Evolutionary conservation across 2,329 filamentous ascomycete species (phyloP).

Genomic region (Xylariomycetidae sp.): DNA sequence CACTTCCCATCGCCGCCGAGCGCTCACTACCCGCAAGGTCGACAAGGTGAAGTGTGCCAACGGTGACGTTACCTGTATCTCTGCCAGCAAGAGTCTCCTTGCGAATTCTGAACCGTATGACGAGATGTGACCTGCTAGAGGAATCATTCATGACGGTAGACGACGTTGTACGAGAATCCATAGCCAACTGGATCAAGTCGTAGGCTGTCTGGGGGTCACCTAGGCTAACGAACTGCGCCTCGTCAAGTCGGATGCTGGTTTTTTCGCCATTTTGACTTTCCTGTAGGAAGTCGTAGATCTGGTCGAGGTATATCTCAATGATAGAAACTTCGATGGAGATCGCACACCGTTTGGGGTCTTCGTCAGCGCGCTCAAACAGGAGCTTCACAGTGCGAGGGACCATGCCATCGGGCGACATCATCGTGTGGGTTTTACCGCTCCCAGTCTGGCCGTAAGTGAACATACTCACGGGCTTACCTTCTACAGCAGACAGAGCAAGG

Average conservation of each 20-base stretch:
- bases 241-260: constrained; percentile 80
- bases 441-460: constrained; percentile 97
- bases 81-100: constrained; percentile 38
- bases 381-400: constrained; percentile 4
- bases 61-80: constrained; percentile 70
- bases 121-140: constrained; percentile 89
- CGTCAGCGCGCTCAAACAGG: constrained; percentile 75
- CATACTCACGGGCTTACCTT: constrained; percentile 94
- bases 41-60: constrained; percentile 90
- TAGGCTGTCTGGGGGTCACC: constrained; percentile 57
- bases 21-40: constrained; percentile 90
- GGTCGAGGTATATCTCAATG: constrained; percentile 97
- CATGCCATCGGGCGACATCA: constrained; percentile 86
- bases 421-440: constrained; percentile 90
- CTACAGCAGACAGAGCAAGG: constrained; percentile 82
- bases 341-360: constrained; percentile 68
- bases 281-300: constrained; percentile 74
- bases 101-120: constrained; percentile 54
- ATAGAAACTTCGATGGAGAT: constrained; percentile 90
- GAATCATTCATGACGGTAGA: constrained; percentile 90
- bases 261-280: constrained; percentile 61
- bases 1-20: constrained; percentile 38
- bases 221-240: constrained; percentile 37
- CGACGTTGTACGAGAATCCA: constrained; percentile 77
- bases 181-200: constrained; percentile 65